phyloP scores from a whole-genome alignment of 2,329 filamentous ascomycete species.

The Verticillium nubilum region DNA sequence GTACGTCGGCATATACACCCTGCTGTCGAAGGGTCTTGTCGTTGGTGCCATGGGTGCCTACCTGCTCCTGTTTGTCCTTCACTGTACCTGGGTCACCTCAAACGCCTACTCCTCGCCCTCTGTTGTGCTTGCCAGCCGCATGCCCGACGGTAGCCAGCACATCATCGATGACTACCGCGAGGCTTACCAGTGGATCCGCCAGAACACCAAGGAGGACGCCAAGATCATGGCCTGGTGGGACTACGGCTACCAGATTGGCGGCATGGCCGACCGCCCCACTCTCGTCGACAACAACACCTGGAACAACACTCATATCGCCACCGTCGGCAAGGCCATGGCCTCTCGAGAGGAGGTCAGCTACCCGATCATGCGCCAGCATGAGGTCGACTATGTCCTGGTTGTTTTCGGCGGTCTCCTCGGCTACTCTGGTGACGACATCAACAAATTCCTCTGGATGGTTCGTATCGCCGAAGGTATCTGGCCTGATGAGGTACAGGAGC shows the following conservation, averaged over 20 bases:
- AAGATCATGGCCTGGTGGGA: constrained; percentile 99
- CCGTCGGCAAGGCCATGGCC: constrained; percentile 98
- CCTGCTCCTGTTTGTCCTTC: constrained; percentile 86
- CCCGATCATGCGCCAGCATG: constrained; percentile 95
- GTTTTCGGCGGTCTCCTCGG: constrained; percentile 95
- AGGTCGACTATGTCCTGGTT: constrained; percentile 97
- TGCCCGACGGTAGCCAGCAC: constrained; percentile 93
- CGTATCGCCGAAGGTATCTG: constrained; percentile 98
- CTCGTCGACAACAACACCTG: constrained; percentile 99
- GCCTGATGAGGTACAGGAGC: constrained; percentile 98
- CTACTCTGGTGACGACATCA: constrained; percentile 98
- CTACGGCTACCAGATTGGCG: constrained; percentile 98
- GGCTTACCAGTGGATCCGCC: constrained; percentile 98
- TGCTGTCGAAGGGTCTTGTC: constrained; percentile 73
- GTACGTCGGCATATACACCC: constrained; percentile 76
- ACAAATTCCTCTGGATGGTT: constrained; percentile 99
- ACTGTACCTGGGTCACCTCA: constrained; percentile 99
- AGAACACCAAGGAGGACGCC: constrained; percentile 90
- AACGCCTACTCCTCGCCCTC: constrained; percentile 98
- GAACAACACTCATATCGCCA: constrained; percentile 99
- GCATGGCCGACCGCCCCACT: constrained; percentile 96
- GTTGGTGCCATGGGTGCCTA: constrained; percentile 70
- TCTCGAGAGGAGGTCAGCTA: constrained; percentile 97
- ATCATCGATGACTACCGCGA: constrained; percentile 99
- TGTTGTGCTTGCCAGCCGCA: constrained; percentile 84